Conservation (phyloP, 1,139 yeast genomes). For the Pneumocystis jirovecii region DNA sequence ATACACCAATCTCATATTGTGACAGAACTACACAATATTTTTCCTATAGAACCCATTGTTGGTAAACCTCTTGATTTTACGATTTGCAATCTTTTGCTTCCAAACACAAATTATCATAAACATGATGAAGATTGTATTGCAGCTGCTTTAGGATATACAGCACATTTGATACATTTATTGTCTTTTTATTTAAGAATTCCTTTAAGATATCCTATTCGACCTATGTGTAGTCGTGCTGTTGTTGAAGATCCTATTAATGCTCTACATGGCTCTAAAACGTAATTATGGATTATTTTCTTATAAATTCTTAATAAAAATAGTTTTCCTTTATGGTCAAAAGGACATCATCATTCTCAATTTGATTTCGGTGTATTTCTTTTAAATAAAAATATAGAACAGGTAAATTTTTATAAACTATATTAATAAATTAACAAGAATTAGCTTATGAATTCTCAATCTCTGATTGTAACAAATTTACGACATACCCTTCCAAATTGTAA, state of each 20-base stretch:
- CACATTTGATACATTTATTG: conserved; percentile 31
- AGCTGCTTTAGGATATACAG: conserved; percentile 36
- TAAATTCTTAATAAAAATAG: conserved; percentile 12
- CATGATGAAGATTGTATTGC: conserved; percentile 23
- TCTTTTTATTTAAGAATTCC: conserved; percentile 34
- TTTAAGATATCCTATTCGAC: conserved; percentile 37
- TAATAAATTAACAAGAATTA: background rate
- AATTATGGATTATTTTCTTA: background rate
- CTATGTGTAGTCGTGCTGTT: conserved; percentile 38
- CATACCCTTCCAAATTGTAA: conserved; percentile 30
- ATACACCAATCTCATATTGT: background rate
- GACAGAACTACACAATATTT: background rate
- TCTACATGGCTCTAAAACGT: background rate
- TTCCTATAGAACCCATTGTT: background rate
- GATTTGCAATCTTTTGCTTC: background rate
- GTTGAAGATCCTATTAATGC: conserved; percentile 33
- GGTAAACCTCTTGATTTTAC: background rate
- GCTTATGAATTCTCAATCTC: conserved; percentile 27
- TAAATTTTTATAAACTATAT: background rate
- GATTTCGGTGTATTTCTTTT: conserved; percentile 39
- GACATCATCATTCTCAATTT: conserved; percentile 33
- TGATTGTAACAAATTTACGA: conserved; percentile 25
- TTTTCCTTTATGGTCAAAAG: conserved; percentile 37
- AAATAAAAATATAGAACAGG: conserved; percentile 36
- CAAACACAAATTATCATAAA: background rate